phyloP scores from a whole-genome alignment of 768 basidiomycete species.

The Amanita fuliginea region DNA sequence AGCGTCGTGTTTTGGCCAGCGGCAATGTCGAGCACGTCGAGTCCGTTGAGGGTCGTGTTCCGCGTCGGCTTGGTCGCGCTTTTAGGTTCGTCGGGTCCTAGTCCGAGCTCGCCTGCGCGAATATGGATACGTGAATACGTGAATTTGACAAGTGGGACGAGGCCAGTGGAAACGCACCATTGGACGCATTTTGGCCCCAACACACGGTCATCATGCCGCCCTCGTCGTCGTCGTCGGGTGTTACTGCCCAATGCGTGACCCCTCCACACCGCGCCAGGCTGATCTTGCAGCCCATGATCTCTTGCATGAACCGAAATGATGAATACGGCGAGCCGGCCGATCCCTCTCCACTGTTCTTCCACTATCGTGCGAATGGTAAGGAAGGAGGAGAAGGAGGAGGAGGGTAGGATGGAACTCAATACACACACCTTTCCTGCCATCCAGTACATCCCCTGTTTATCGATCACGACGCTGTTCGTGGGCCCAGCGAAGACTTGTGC shows the following conservation, averaged over 20 bases:
- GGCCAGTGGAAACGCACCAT: constrained; percentile 35
- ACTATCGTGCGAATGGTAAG: constrained; percentile 29
- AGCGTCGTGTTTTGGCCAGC: constrained; percentile 82
- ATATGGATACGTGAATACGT: too few relatives aligned
- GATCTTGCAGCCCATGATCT: constrained; percentile 83
- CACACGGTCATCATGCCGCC: constrained; percentile 72
- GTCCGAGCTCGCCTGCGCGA: constrained; percentile 68
- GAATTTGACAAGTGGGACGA: too few relatives aligned
- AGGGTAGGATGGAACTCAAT: too few relatives aligned
- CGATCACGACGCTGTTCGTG: constrained; percentile 73
- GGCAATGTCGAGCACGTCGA: constrained; percentile 73
- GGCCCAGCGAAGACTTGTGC: constrained; percentile 66
- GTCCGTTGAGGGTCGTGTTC: constrained; percentile 58
- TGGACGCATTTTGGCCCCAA: constrained; percentile 82
- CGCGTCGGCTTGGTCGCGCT: constrained; percentile 76
- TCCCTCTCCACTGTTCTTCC: constrained; percentile 93
- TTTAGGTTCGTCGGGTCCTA: constrained; percentile 74
- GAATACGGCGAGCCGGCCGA: constrained; percentile 88
- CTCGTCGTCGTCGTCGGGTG: constrained; percentile 73
- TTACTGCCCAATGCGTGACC: constrained; percentile 78
- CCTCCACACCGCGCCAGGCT: constrained; percentile 64
- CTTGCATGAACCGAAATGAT: constrained; percentile 77
- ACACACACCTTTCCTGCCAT: constrained; percentile 63
- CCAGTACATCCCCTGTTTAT: constrained; percentile 79
- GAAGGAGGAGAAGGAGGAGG: background rate